A percentile compares a stretch with the other conserved stretches of the same genome.
These are phyloP conservation scores for Rhodomyrtus psidioides DNA, from an alignment of 441 rosid genomes.

Conservation along the genomic window DNA sequence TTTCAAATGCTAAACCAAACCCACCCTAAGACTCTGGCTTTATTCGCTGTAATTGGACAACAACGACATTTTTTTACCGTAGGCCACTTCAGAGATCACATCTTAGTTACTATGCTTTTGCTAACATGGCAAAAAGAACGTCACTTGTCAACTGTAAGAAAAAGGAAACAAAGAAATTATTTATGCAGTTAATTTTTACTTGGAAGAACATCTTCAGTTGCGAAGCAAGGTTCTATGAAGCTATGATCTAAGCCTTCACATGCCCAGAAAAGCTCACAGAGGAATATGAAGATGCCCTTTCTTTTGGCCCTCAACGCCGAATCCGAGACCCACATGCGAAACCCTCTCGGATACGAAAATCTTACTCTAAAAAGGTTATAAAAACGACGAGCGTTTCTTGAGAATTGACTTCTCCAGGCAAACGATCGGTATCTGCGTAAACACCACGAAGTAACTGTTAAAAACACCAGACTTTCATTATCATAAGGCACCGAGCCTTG, in stretches of 20 bases:
- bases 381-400: neutral
- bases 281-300: neutral
- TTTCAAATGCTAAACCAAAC: too few relatives aligned
- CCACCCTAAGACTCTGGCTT: too few relatives aligned
- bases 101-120: neutral
- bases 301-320: neutral
- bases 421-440: neutral
- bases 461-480: neutral
- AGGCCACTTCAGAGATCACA: neutral
- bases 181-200: neutral
- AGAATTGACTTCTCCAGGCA: neutral
- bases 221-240: neutral
- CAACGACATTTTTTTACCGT: neutral
- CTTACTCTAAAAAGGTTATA: neutral
- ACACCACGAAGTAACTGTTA: neutral
- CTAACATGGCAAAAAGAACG: neutral
- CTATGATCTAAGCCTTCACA: neutral
- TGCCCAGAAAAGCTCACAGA: neutral
- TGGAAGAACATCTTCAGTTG: neutral
- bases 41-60: neutral
- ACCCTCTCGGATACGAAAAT: neutral
- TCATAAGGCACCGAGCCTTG: neutral
- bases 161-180: neutral
- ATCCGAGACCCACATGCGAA: neutral
- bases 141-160: neutral